Base-by-base conservation (phyloP, 306 rosid genomes). In the Malus fusca region DNA sequence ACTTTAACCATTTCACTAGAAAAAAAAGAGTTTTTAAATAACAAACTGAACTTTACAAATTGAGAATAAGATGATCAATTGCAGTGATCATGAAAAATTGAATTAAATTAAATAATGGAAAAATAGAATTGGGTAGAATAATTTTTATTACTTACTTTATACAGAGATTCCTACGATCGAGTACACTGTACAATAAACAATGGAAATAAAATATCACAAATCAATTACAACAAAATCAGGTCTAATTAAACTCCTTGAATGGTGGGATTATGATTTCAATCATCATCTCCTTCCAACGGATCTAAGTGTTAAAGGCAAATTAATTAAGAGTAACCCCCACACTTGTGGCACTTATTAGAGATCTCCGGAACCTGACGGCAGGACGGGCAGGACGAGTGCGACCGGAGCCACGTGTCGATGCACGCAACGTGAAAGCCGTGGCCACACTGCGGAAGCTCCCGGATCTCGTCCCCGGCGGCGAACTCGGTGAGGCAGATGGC, bases 361-460 rank as follows among this genome's bases (percentile, higher is more conserved):
- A 76, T 80, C 43, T 65, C 90, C 52, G 90, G 84, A 81, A 90
- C 82, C 88, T 88, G 93, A 71, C 96, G 94, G 87, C 96, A 92
- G 7, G 93, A 88, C 0, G 92, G 96, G 61, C 97, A 90, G 0
- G 96, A 90, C 1, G 93, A 92, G 81, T 90, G 93, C 64, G 93
- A 90, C 75, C 78, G 81, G n/a, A 92, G 91, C 97, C 97, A 92
- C n/a, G 72, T 80, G 69, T 92, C 93, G 87, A 90, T 88, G 82
- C 96, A 92, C 3, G 68, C 66, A 17, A 90, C 88, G 74, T 92
- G 97, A 79, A 90, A 90, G 15, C 82, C 89, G 67, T 92, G 97
- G 33, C 88, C 83, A 67, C 97, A 92, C 87, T 88, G 92, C 74
- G 97, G 97, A 5, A 92, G 84, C 81, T 80, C 92, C 43, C 90